Base-by-base conservation (phyloP, 2,329 filamentous ascomycete genomes). In the Pyricularia pennisetigena region DNA sequence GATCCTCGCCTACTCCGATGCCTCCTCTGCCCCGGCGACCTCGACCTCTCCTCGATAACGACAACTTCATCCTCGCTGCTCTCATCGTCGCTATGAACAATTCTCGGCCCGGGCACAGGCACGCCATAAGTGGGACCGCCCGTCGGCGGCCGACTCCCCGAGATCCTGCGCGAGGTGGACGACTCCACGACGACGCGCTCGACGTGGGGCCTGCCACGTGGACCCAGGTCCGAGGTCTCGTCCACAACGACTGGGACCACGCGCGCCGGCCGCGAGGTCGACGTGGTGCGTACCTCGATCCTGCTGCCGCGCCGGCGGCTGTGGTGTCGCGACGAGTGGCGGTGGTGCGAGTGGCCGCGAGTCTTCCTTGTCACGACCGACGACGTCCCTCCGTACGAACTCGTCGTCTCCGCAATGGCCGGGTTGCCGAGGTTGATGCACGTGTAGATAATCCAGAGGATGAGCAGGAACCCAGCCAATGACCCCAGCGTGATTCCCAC, bases 391-490 rank as follows among this genome's bases (percentile, higher is more conserved):
- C 72, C 69, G 49, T 71, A 71, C 20, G 70, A 69, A 6, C 32
- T 57, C n/a, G 66, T 68, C 12, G 70, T 64, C 41, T 69, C 35
- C 66, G 59, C 62, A 67, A 69, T 70, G 66, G 49, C 24, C 63
- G 70, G 70, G 68, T 73, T 72, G 70, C 74, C 76, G 6, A 75
- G 29, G 70, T 75, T 75, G 71, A 77, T 70, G 70, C 74, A 75
- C 57, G 70, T 71, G 71, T 78, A 78, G 64, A 78, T 24, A 4
- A 79, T 72, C 67, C 71, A 76, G n/a, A 78, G 71, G 1, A 78
- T 66, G 9, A 79, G 71, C 29, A 78, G 68, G 65, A 79, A 79
- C 14, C 74, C 78, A 85, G 20, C 88, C 80, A 73, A 80, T 28
- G 79, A 78, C 61, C 78, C 78, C 26, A 79, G 74, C 7, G 73